These are phyloP conservation scores for Nissolia schottii DNA, from an alignment of 306 rosid species.

Conservation along the genomic window DNA sequence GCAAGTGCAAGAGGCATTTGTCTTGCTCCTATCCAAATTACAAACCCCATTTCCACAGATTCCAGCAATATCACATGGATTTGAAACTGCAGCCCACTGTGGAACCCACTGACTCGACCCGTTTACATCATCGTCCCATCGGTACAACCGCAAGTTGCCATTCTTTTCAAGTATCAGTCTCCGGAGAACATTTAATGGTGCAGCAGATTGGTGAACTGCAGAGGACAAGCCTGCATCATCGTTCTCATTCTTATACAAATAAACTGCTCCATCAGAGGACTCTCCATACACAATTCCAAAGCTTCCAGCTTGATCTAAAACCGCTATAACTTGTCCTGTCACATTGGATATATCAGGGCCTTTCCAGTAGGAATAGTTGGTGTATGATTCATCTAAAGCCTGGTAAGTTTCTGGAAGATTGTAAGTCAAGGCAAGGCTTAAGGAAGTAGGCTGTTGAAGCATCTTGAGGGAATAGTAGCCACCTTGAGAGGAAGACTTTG, in stretches of 20 bases:
- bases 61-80: constrained; percentile 89
- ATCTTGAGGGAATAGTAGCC: constrained; percentile 83
- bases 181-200: constrained; percentile 38
- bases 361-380: constrained; percentile 82
- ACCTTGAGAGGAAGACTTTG: constrained; percentile 66
- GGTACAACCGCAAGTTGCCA: constrained; percentile 72
- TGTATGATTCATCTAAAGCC: constrained; percentile 43
- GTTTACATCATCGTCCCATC: constrained; percentile 78
- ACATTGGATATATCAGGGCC: constrained; percentile 87
- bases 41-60: constrained; percentile 89
- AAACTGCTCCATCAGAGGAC: constrained; percentile 77
- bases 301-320: constrained; percentile 80
- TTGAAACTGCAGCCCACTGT: constrained; percentile 93
- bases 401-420: constrained; percentile 53
- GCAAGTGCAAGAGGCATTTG: constrained; percentile 77
- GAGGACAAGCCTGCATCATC: constrained; percentile 66
- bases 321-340: constrained; percentile 75
- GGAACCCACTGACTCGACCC: constrained; percentile 91
- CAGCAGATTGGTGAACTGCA: constrained; percentile 46
- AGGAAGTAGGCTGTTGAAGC: constrained; percentile 85
- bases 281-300: constrained; percentile 89
- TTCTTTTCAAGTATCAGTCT: constrained; percentile 64
- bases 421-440: constrained; percentile 74
- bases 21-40: constrained; percentile 56
- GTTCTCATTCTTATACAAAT: constrained; percentile 67